These are phyloP conservation scores for Aurantiochytrium sp. DNA, from an alignment of 108 stramenopile species.

Conservation along the genomic window DNA sequence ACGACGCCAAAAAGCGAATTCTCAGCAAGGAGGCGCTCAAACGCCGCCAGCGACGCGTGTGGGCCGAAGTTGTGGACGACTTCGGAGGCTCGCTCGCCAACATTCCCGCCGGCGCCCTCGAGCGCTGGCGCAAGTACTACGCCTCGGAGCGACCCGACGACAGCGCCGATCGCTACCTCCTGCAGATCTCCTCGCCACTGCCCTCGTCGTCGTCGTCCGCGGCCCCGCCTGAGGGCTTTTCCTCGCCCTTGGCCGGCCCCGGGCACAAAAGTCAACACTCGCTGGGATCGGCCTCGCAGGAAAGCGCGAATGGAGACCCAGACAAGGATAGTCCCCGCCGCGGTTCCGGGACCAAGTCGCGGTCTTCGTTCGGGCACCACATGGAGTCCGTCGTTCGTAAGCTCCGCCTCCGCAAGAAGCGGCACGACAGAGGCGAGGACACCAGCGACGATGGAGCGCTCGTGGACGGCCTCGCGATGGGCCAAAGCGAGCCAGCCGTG, in stretches of 20 bases:
- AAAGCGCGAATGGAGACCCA: not conserved
- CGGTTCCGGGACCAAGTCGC: not conserved
- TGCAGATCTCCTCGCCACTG: not conserved
- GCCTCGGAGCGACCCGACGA: not conserved
- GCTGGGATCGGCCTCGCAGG: not conserved
- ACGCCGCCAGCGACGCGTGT: not conserved
- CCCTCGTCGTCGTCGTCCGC: not conserved
- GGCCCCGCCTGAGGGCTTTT: not conserved
- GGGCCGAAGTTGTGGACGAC: not conserved
- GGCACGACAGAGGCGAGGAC: not conserved
- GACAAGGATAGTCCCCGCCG: not conserved
- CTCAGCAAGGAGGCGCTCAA: not conserved
- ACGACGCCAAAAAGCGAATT: not conserved
- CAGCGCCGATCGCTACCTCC: not conserved
- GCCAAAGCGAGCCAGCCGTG: too few relatives aligned
- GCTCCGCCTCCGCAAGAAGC: not conserved
- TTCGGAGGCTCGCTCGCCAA: not conserved
- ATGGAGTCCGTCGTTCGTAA: not conserved
- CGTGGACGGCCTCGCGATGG: too few relatives aligned
- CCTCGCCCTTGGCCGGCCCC: not conserved
- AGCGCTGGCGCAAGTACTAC: conserved; percentile 29
- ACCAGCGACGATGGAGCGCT: too few relatives aligned
- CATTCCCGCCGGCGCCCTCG: not conserved
- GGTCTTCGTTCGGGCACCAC: not conserved
- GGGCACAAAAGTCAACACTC: not conserved